phyloP scores from a whole-genome alignment of 495 filamentous ascomycete species.

The Neurospora sp. region DNA sequence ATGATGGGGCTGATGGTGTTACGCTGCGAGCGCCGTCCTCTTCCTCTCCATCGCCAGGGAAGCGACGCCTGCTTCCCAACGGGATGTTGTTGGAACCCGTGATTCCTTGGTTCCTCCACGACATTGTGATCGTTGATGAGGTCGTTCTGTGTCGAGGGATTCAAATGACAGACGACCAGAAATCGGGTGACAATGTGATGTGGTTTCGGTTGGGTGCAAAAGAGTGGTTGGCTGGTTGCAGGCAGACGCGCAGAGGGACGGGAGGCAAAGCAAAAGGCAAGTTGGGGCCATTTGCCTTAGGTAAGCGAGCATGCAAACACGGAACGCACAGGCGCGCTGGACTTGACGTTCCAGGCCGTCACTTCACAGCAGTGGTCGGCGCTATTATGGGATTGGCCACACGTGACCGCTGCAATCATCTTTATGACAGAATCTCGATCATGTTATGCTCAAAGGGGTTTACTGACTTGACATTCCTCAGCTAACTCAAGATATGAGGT shows the following conservation, averaged over 20 bases:
- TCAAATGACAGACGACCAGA: neutral
- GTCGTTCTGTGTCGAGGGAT: neutral
- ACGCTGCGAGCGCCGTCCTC: slow-evolving; percentile 21
- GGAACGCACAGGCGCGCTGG: neutral
- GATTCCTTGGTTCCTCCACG: slow-evolving; percentile 90
- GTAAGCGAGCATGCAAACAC: neutral
- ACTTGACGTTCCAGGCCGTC: neutral
- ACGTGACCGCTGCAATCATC: neutral
- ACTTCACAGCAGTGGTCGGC: neutral
- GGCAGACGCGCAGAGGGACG: slow-evolving; percentile 11
- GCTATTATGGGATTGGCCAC: neutral
- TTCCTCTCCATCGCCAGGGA: slow-evolving; percentile 55
- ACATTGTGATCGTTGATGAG: slow-evolving; percentile 43
- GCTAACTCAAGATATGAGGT: neutral
- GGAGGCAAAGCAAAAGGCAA: neutral
- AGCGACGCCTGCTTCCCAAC: slow-evolving; percentile 76
- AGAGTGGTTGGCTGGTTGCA: neutral
- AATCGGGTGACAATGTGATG: neutral
- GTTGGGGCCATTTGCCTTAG: neutral
- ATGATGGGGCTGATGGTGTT: slow-evolving; percentile 1
- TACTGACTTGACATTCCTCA: neutral
- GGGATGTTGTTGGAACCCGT: slow-evolving; percentile 99
- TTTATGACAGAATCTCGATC: neutral
- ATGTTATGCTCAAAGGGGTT: neutral
- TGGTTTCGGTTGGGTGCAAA: neutral